Evolutionary conservation across 352 stramenopile species (phyloP).

Genomic region (Aphanomyces invadans): DNA sequence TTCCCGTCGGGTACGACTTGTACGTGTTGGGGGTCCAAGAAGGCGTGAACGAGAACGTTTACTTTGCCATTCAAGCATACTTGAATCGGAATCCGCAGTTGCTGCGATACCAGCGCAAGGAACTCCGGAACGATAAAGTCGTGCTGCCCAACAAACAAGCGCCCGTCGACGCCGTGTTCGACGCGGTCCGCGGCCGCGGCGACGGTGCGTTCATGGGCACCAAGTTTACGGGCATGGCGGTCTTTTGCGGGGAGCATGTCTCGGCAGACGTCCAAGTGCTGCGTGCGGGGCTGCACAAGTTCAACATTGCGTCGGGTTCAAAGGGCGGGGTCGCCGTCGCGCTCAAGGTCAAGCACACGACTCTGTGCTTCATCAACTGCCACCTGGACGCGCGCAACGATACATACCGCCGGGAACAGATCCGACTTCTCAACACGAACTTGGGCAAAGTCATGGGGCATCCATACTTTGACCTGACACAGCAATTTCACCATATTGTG

Average conservation of each 20-base stretch:
- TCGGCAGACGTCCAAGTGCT: slow-evolving; percentile 64
- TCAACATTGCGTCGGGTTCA: slow-evolving; percentile 68
- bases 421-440: slow-evolving; percentile 65
- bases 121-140: slow-evolving; percentile 69
- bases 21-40: slow-evolving; percentile 83
- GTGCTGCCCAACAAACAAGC: slow-evolving; percentile 60
- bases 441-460: slow-evolving; percentile 75
- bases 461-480: slow-evolving; percentile 68
- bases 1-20: slow-evolving; percentile 76
- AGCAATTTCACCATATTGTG: slow-evolving; percentile 85
- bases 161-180: slow-evolving; percentile 54
- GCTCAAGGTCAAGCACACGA: slow-evolving; percentile 65
- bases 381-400: slow-evolving; percentile 79
- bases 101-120: slow-evolving; percentile 56
- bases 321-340: slow-evolving; percentile 74
- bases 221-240: slow-evolving; percentile 78
- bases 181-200: slow-evolving; percentile 67
- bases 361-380: slow-evolving; percentile 78
- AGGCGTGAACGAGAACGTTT: slow-evolving; percentile 76
- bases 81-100: slow-evolving; percentile 60
- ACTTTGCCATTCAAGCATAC: slow-evolving; percentile 70
- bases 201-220: slow-evolving; percentile 76
- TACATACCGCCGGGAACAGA: slow-evolving; percentile 73
- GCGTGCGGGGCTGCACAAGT: slow-evolving; percentile 66
- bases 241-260: slow-evolving; percentile 57